These are phyloP conservation scores for Paramyrothecium roridum DNA, from an alignment of 2,329 filamentous ascomycete genomes.

Conservation along the genomic window DNA sequence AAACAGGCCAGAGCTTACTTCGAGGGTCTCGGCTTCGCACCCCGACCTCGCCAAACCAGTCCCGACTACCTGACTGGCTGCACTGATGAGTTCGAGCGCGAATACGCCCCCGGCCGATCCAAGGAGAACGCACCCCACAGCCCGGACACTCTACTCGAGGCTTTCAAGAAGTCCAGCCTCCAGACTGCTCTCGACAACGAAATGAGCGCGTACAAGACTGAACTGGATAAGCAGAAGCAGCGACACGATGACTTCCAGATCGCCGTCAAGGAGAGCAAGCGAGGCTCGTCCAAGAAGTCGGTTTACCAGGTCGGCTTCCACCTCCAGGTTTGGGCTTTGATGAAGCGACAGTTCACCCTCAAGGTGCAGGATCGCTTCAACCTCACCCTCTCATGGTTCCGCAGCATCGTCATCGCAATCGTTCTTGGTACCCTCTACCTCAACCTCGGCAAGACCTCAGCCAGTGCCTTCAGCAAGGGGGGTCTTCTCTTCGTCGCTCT, in stretches of 20 bases:
- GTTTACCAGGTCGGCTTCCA: constrained; percentile 84
- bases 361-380: constrained; percentile 84
- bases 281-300: constrained; percentile 68
- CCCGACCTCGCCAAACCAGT: constrained; percentile 74
- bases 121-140: constrained; percentile 65
- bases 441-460: constrained; percentile 60
- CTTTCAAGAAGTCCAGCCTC: constrained; percentile 65
- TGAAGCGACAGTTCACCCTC: constrained; percentile 79
- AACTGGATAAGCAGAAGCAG: constrained; percentile 61
- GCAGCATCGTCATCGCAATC: constrained; percentile 69
- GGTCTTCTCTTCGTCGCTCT: constrained; percentile 78
- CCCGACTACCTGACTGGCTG: constrained; percentile 80
- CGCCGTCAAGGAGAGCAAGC: constrained; percentile 76
- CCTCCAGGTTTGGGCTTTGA: constrained; percentile 76
- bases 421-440: constrained; percentile 79
- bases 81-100: constrained; percentile 79
- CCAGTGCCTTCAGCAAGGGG: constrained; percentile 76
- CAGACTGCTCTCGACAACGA: constrained; percentile 57
- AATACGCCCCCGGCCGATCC: constrained; percentile 67
- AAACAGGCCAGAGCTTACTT: constrained; percentile 70
- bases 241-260: constrained; percentile 72
- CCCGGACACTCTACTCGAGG: constrained; percentile 63
- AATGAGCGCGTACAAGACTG: constrained; percentile 66
- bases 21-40: constrained; percentile 70
- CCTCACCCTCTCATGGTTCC: constrained; percentile 68